Conservation (phyloP, 78 protist genomes). For the Dictyostelium purpureum region DNA sequence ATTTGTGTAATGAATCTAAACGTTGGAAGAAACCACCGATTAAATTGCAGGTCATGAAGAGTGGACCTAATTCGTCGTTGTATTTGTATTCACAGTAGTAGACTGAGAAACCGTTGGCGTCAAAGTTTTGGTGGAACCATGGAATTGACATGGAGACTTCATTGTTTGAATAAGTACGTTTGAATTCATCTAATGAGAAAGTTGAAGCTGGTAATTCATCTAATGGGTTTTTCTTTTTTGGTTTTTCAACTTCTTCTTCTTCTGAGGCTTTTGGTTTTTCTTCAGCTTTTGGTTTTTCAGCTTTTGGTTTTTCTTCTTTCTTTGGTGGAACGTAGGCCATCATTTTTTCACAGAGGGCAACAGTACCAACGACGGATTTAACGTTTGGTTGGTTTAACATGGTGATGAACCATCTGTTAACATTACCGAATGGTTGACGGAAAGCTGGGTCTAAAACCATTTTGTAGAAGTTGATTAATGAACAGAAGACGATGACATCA, state of each 20-base stretch:
- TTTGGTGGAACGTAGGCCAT: conserved; percentile 70
- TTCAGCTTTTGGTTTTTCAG: conserved; percentile 67
- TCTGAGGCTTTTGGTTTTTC: conserved; percentile 64
- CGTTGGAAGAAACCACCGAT: conserved; percentile 89
- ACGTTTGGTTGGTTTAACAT: conserved; percentile 87
- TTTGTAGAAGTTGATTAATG: conserved; percentile 75
- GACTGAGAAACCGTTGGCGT: conserved; percentile 82
- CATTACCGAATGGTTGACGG: conserved; percentile 70
- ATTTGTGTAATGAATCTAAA: conserved; percentile 88
- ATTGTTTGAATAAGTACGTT: conserved; percentile 88
- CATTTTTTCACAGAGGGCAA: conserved; percentile 47
- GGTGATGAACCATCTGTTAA: conserved; percentile 90
- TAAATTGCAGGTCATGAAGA: conserved; percentile 87
- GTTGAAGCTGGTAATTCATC: conserved; percentile 70
- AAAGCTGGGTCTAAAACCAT: conserved; percentile 74
- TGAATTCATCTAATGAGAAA: conserved; percentile 86
- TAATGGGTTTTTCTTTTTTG: conserved; percentile 62
- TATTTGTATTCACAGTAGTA: conserved; percentile 82
- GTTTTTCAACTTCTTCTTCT: conserved; percentile 35
- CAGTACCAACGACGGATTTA: conserved; percentile 84
- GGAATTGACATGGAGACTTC: conserved; percentile 82
- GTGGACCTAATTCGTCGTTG: conserved; percentile 37
- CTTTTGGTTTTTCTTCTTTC: conserved; percentile 32
- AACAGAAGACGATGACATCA: conserved; percentile 84
- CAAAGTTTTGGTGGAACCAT: conserved; percentile 84